Evolutionary conservation across 2,329 filamentous ascomycete genomes (phyloP).

Genomic region (Madurella fahalii): DNA sequence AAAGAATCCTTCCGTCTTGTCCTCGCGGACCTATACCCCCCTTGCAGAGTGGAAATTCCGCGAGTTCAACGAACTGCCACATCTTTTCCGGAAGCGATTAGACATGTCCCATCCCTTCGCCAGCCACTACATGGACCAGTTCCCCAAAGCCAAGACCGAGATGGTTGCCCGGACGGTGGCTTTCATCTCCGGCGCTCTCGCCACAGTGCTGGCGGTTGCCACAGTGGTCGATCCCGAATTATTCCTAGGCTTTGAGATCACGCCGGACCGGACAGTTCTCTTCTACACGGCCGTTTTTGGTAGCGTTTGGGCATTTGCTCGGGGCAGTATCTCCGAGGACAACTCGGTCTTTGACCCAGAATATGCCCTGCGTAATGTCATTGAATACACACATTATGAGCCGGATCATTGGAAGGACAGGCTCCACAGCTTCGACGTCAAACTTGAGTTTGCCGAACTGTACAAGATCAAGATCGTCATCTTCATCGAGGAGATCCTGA

Average conservation of each 20-base stretch:
- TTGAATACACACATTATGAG: slow-evolving; percentile 88
- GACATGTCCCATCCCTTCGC: slow-evolving; percentile 96
- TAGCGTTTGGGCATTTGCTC: slow-evolving; percentile 76
- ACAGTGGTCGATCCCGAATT: slow-evolving; percentile 87
- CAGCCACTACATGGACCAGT: slow-evolving; percentile 88
- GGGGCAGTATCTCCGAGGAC: slow-evolving; percentile 82
- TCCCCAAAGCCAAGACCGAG: slow-evolving; percentile 90
- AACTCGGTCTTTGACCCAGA: slow-evolving; percentile 88
- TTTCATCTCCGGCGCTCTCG: slow-evolving; percentile 81
- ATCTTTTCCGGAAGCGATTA: slow-evolving; percentile 82
- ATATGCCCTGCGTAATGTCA: slow-evolving; percentile 81
- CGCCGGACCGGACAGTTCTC: slow-evolving; percentile 78
- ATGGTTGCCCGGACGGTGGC: slow-evolving; percentile 80
- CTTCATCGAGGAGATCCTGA: slow-evolving; percentile 86
- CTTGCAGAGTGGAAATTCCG: slow-evolving; percentile 97
- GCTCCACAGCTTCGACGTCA: slow-evolving; percentile 91
- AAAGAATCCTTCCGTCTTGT: slow-evolving; percentile 82
- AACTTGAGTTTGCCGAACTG: slow-evolving; percentile 80
- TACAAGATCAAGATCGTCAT: slow-evolving; percentile 92
- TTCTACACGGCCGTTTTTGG: slow-evolving; percentile 86
- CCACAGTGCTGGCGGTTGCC: slow-evolving; percentile 77
- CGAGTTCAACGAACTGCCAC: slow-evolving; percentile 94
- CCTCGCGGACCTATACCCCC: slow-evolving; percentile 86
- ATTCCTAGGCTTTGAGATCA: slow-evolving; percentile 89
- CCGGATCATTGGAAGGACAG: slow-evolving; percentile 84